A percentile compares a stretch with the other conserved stretches of the same genome.
Evolutionary conservation across 305 asterid genomes (phyloP).

Genomic region (Fraxinus nigra): DNA sequence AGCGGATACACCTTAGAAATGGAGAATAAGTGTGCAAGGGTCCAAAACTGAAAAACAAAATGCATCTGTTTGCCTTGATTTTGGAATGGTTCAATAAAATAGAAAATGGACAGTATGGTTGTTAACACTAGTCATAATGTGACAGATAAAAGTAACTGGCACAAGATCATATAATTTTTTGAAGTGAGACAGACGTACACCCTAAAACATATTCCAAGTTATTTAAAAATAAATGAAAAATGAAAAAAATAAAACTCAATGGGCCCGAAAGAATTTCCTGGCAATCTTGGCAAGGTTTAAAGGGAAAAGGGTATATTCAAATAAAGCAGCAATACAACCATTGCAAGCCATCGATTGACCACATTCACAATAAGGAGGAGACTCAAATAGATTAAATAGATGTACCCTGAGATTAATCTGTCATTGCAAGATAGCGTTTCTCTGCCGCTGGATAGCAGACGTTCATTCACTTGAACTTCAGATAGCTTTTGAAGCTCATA

Average conservation of each 20-base stretch:
- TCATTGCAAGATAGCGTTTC: slow-evolving; percentile 21
- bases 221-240: neutral
- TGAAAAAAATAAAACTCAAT: neutral
- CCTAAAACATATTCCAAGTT: neutral
- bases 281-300: neutral
- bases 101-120: neutral
- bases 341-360: neutral
- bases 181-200: neutral
- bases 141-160: neutral
- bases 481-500: slow-evolving; percentile 48
- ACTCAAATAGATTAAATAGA: slow-evolving; percentile 1
- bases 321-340: neutral
- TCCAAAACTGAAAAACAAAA: neutral
- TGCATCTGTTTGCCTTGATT: neutral
- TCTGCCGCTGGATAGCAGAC: slow-evolving; percentile 24
- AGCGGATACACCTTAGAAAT: slow-evolving; percentile 4
- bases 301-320: neutral
- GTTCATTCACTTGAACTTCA: slow-evolving; percentile 52
- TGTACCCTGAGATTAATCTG: slow-evolving; percentile 32
- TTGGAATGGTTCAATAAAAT: neutral
- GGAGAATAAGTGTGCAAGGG: neutral
- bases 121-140: neutral
- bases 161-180: neutral
- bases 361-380: slow-evolving; percentile 10
- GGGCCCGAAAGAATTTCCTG: neutral